A percentile compares a stretch with the other conserved stretches of the same genome.
phyloP scores from a whole-genome alignment of 179 eudicot genomes.

The Nepenthes alata region DNA sequence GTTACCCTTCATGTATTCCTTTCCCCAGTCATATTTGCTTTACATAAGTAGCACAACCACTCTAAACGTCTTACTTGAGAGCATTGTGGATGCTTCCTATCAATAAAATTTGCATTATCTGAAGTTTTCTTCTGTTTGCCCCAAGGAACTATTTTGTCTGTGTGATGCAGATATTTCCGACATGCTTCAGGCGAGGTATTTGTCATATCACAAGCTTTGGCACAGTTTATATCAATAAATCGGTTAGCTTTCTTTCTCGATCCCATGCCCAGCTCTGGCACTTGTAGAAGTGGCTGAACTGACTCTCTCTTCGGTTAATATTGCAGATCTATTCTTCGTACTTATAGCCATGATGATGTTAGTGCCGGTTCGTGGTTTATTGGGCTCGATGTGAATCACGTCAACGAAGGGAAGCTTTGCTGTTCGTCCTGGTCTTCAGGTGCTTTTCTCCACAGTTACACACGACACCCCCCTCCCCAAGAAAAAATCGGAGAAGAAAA shows the following conservation, averaged over 20 bases:
- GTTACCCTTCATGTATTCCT: no score
- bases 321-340: constrained; percentile 55
- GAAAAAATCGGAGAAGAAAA: neutral
- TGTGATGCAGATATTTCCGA: constrained; percentile 52
- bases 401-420: constrained; percentile 63
- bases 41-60: no score
- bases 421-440: constrained; percentile 86
- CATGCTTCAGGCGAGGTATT: constrained; percentile 88
- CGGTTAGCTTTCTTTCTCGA: constrained; percentile 25
- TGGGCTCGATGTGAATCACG: constrained; percentile 70
- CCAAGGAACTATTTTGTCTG: constrained; percentile 7
- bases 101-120: neutral
- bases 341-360: constrained; percentile 84
- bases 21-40: no score
- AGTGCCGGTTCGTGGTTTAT: constrained; percentile 92
- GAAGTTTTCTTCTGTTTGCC: constrained; percentile 1
- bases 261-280: neutral
- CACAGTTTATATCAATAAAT: constrained; percentile 74
- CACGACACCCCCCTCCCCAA: neutral
- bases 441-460: constrained; percentile 12
- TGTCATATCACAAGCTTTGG: constrained; percentile 66
- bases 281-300: constrained; percentile 1
- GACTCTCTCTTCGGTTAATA: constrained; percentile 5
- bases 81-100: neutral
- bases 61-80: neutral